Conservation (phyloP, 1,284 basidiomycete species). For the Mycena citricolor region DNA sequence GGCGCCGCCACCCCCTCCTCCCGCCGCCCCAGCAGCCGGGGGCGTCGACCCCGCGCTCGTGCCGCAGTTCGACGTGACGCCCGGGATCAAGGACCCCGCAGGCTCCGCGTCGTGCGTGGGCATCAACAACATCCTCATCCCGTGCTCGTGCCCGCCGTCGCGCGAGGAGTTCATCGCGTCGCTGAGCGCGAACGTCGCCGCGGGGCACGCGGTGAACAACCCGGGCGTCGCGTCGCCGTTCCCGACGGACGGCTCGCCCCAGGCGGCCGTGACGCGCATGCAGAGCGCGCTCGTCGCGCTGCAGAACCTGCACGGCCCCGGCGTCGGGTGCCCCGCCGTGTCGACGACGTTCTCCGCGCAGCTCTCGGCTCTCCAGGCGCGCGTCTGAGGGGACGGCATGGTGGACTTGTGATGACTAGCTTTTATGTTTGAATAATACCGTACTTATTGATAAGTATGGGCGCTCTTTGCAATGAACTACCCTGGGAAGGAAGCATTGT, state of each 20-base stretch:
- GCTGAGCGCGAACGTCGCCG: constrained; percentile 59
- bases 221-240: constrained; percentile 53
- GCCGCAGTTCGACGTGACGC: neutral
- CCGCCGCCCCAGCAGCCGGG: neutral
- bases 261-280: constrained; percentile 52
- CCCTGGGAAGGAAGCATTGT: too few relatives aligned
- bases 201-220: constrained; percentile 61
- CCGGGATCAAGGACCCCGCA: neutral
- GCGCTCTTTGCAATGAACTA: too few relatives aligned
- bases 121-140: constrained; percentile 1
- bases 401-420: too few relatives aligned
- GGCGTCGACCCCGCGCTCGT: neutral
- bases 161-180: constrained; percentile 27
- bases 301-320: constrained; percentile 54
- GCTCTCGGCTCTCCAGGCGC: constrained; percentile 39
- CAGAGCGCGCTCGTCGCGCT: constrained; percentile 48
- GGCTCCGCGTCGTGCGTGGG: neutral
- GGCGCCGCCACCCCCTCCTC: too few relatives aligned
- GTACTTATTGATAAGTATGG: too few relatives aligned
- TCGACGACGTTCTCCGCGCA: constrained; percentile 52
- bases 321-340: constrained; percentile 51
- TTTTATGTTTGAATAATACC: too few relatives aligned
- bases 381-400: constrained; percentile 28
- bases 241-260: constrained; percentile 56
- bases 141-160: constrained; percentile 4